Base-by-base conservation (phyloP, 1,284 basidiomycete species). In the Naganishia sp. region DNA sequence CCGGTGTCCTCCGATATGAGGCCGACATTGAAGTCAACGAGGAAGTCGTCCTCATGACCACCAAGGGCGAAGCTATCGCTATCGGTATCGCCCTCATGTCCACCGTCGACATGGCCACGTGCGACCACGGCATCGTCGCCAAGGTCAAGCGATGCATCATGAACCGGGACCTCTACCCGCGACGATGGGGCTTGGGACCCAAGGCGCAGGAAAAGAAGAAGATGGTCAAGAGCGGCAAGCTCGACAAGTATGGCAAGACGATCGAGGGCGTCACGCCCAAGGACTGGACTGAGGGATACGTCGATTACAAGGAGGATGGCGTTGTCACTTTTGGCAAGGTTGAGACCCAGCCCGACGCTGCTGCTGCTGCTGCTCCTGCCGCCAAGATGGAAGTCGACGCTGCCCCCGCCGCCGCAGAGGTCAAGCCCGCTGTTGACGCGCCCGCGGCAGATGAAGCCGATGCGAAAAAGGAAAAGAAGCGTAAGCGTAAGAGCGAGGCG, bases 91-190 rank as follows among this genome's bases (percentile, higher is more conserved):
- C 93, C n/a, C 92, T 94, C 78, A 99, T 99, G 96, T 92, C 94
- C 15, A 98, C 95, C 11, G 95, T 96, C 69, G 96, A 99, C 79
- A 87, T 99, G 63, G 91, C 94, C 21, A 96, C 94, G 11, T 98
- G 94, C 79, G 95, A 99, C 79, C 96, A 99, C 77, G 96, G 96
- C 66, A 93, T 99, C 66, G 96, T 99, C 46, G 96, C 96, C 53
- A 98, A 98, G 83, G 93, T 99, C 75, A 99, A 99, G 84, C 85
- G 96, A 66, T 98, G 95, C 80, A 99, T 99, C 78, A 99, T 99
- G 96, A 92, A 98, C 82, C 89, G 95, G 59, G 95, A 99, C 80
- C 92, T 93, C 21, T 99, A 99, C 81, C 96, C 96, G 46, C 87
- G 96, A 69, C 88, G 94, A 73, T 99, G 96, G 96, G 96, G 96